These are phyloP conservation scores for Gnaphalium uliginosum DNA, from an alignment of 129 eudicot genomes.

Conservation along the genomic window DNA sequence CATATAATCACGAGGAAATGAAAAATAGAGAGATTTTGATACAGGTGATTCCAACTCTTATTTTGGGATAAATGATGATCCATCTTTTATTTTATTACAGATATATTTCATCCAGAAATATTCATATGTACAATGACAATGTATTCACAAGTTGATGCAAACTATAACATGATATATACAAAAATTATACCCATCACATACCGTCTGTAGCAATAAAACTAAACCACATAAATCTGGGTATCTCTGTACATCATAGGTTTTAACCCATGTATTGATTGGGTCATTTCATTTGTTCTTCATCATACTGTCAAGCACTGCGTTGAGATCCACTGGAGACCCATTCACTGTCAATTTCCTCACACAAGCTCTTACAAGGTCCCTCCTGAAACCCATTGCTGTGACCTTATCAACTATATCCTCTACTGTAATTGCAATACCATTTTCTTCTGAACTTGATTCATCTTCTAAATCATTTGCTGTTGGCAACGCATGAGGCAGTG, in stretches of 20 bases:
- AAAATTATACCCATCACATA: conserved; percentile 11
- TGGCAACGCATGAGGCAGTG: conserved; percentile 38
- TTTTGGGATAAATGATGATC: background rate
- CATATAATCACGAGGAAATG: background rate
- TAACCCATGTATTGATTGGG: background rate
- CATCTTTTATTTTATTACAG: background rate
- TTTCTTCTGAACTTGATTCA: conserved; percentile 15
- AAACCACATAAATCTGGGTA: background rate
- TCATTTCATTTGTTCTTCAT: conserved; percentile 32
- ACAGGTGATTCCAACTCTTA: background rate
- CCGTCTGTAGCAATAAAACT: background rate
- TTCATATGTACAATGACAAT: conserved; percentile 20
- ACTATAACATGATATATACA: conserved; percentile 20
- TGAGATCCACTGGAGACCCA: conserved; percentile 37
- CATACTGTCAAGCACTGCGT: conserved; percentile 38
- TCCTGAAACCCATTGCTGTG: conserved; percentile 38
- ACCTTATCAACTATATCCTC: conserved; percentile 34
- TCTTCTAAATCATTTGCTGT: conserved; percentile 23
- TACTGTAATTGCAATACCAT: conserved; percentile 18
- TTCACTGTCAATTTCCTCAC: conserved; percentile 30
- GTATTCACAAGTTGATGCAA: conserved; percentile 15
- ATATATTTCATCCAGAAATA: background rate
- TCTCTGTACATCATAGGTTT: conserved; percentile 9
- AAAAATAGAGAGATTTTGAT: background rate
- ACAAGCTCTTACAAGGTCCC: conserved; percentile 36